Percentiles rank a stretch among this genome's conserved stretches.
phyloP scores from a whole-genome alignment of 1,284 basidiomycete species.

The Flammula alnicola region DNA sequence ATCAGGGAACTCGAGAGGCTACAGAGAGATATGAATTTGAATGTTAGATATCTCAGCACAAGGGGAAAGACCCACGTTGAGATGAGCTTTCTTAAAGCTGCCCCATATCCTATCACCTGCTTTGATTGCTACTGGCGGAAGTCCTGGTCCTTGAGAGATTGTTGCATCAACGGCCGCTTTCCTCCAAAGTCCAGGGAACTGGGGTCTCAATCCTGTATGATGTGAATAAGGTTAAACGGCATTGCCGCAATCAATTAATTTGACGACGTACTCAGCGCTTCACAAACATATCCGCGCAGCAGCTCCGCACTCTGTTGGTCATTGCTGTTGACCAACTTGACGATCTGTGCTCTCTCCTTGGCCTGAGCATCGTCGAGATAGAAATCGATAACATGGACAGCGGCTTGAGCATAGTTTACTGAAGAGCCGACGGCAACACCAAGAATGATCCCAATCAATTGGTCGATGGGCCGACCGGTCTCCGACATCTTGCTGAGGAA shows the following conservation, averaged over 20 bases:
- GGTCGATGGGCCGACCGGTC: constrained; percentile 44
- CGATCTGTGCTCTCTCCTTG: constrained; percentile 44
- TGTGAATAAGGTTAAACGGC: neutral
- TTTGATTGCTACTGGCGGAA: constrained; percentile 42
- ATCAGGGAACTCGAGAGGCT: constrained; percentile 20
- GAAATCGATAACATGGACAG: constrained; percentile 57
- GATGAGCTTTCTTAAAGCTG: constrained; percentile 53
- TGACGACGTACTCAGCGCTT: constrained; percentile 55
- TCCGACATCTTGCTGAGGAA: constrained; percentile 49
- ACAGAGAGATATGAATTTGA: too few species aligned
- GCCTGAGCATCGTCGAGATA: constrained; percentile 51
- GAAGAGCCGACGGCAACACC: constrained; percentile 52
- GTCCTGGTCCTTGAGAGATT: constrained; percentile 43
- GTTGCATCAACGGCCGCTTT: constrained; percentile 39
- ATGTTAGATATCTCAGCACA: neutral
- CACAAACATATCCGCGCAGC: constrained; percentile 55
- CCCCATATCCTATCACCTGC: constrained; percentile 49
- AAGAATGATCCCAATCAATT: constrained; percentile 50
- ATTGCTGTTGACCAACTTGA: constrained; percentile 38
- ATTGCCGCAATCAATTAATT: neutral
- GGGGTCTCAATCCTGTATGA: constrained; percentile 43
- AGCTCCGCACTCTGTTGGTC: constrained; percentile 40
- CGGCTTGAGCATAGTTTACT: constrained; percentile 49
- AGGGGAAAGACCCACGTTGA: constrained; percentile 44
- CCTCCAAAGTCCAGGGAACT: constrained; percentile 52